These are phyloP conservation scores for Cytospora piceicola DNA, from an alignment of 2,329 filamentous ascomycete species.

Conservation along the genomic window DNA sequence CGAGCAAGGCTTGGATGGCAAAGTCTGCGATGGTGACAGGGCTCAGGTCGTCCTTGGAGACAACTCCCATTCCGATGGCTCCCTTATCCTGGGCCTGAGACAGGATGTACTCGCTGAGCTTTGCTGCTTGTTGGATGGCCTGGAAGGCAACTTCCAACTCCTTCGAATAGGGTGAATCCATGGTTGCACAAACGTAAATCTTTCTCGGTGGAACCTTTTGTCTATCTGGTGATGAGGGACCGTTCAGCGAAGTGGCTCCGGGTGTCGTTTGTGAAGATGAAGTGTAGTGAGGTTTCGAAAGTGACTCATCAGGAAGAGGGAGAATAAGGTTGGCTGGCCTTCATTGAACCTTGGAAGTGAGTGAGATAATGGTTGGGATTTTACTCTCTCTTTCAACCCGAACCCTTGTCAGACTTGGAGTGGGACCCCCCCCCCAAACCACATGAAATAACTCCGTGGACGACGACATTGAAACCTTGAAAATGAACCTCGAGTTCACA, in stretches of 20 bases:
- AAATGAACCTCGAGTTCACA: too few species aligned
- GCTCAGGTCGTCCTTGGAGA: conserved; percentile 59
- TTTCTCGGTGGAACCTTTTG: neutral
- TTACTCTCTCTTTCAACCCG: too few species aligned
- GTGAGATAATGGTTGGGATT: too few species aligned
- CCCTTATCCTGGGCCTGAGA: conserved; percentile 12
- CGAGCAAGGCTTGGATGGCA: conserved; percentile 60
- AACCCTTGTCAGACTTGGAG: too few species aligned
- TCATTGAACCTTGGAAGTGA: too few species aligned
- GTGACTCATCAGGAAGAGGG: neutral
- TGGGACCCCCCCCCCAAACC: too few species aligned
- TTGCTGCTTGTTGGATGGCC: conserved; percentile 50
- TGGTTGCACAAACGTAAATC: conserved; percentile 30
- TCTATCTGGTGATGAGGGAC: neutral
- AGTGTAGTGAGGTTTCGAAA: neutral
- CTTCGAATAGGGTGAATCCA: conserved; percentile 48
- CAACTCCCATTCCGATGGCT: conserved; percentile 48
- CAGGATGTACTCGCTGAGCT: conserved; percentile 43
- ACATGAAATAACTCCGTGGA: too few species aligned
- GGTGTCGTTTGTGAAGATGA: neutral
- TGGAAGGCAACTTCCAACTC: conserved; percentile 50
- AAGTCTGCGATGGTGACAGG: conserved; percentile 65
- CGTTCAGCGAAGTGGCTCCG: neutral
- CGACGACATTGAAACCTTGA: too few species aligned
- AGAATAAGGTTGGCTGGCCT: neutral